Conservation (phyloP, 495 filamentous ascomycete species). For the Xylaria bambusicola region DNA sequence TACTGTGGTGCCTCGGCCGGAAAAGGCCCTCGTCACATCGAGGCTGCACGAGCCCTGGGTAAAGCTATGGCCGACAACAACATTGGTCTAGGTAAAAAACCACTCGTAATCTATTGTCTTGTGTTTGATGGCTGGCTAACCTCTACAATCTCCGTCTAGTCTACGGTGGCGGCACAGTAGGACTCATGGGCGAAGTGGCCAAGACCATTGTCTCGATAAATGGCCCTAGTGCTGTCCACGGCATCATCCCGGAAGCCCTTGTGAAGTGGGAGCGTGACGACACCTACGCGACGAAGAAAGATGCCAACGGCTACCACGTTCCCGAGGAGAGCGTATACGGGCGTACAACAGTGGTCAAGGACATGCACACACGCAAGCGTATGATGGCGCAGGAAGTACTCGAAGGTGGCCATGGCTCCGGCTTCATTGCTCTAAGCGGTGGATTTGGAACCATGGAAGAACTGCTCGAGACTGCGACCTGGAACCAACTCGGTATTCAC, state of each 20-base stretch:
- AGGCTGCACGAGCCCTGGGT: conserved; percentile 78
- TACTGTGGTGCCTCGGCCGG: conserved; percentile 82
- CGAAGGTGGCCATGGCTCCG: conserved; percentile 75
- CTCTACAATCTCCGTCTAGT: conserved; percentile 43
- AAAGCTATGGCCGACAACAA: conserved; percentile 69
- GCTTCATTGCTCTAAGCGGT: conserved; percentile 87
- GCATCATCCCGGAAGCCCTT: conserved; percentile 85
- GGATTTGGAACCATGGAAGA: conserved; percentile 97
- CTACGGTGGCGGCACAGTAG: conserved; percentile 92
- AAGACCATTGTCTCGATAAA: conserved; percentile 82
- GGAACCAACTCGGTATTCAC: conserved; percentile 98
- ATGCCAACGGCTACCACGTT: conserved; percentile 37
- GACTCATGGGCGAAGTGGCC: conserved; percentile 92
- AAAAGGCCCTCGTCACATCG: conserved; percentile 65
- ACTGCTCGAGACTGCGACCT: conserved; percentile 93
- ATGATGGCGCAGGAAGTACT: conserved; percentile 89
- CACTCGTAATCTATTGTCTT: background rate
- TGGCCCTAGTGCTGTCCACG: conserved; percentile 83
- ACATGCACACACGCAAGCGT: conserved; percentile 94
- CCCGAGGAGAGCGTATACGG: conserved; percentile 75
- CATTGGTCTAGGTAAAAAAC: conserved; percentile 64
- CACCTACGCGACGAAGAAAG: conserved; percentile 41
- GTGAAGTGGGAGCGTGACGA: conserved; percentile 74
- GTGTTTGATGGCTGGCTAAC: conserved; percentile 16
- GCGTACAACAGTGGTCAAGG: conserved; percentile 79